phyloP scores from a whole-genome alignment of 140 eudicot species.

The Oenanthe javanica region DNA sequence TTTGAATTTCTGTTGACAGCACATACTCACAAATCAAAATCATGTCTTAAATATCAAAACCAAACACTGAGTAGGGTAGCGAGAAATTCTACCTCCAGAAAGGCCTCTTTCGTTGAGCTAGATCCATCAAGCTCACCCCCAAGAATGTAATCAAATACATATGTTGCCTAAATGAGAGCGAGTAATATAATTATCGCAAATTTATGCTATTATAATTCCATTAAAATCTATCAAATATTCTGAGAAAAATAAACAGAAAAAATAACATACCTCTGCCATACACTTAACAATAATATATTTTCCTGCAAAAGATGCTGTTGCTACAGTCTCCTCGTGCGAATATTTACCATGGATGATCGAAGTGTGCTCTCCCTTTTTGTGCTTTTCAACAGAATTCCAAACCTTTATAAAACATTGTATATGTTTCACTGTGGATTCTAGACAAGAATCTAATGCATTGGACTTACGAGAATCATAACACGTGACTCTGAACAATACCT shows the following conservation, averaged over 20 bases:
- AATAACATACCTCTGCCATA: constrained; percentile 65
- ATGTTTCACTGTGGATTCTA: not conserved
- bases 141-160: constrained; percentile 86
- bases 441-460: not conserved
- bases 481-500: constrained; percentile 38
- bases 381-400: constrained; percentile 82
- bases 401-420: constrained; percentile 38
- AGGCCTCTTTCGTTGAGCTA: constrained; percentile 89
- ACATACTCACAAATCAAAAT: constrained; percentile 6
- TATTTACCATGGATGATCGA: constrained; percentile 91
- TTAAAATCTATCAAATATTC: not conserved
- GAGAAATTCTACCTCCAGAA: constrained; percentile 47
- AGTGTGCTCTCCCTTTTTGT: constrained; percentile 77
- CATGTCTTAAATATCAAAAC: not conserved
- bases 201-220: not conserved
- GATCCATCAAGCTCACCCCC: constrained; percentile 86
- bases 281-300: constrained; percentile 70
- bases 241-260: not conserved
- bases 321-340: constrained; percentile 84
- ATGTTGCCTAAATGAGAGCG: constrained; percentile 54
- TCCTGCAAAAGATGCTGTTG: constrained; percentile 96
- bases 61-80: not conserved
- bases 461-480: not conserved
- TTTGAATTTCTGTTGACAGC: constrained; percentile 64
- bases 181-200: not conserved